phyloP scores from a whole-genome alignment of 352 stramenopile species.

The Phytopythium ostracodes region DNA sequence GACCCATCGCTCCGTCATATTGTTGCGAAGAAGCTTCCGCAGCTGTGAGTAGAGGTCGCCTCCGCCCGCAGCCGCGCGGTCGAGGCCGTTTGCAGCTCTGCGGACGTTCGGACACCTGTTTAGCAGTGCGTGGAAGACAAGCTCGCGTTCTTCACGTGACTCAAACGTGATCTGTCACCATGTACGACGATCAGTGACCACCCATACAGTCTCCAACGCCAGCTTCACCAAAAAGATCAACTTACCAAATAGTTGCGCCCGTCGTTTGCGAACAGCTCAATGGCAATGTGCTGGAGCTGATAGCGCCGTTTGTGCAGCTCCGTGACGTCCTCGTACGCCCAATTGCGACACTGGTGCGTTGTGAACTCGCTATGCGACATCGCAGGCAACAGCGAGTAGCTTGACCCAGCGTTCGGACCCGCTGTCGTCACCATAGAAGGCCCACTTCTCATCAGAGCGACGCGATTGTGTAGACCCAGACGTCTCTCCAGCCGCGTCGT shows the following conservation, averaged over 20 bases:
- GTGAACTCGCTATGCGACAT: not conserved
- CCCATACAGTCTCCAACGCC: not conserved
- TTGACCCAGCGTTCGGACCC: not conserved
- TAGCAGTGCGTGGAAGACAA: constrained; percentile 73
- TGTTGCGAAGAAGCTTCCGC: constrained; percentile 63
- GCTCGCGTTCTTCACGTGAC: constrained; percentile 53
- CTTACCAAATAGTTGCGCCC: constrained; percentile 73
- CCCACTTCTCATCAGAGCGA: constrained; percentile 11
- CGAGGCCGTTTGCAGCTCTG: constrained; percentile 57
- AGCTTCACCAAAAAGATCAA: not conserved
- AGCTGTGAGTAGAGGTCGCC: constrained; percentile 68
- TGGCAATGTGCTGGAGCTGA: constrained; percentile 63
- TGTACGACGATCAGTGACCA: not conserved
- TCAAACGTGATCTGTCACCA: constrained; percentile 55
- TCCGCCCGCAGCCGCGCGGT: constrained; percentile 31
- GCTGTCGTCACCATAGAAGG: constrained; percentile 19
- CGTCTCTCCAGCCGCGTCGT: constrained; percentile 51
- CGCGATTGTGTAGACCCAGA: constrained; percentile 13
- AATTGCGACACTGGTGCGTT: constrained; percentile 65
- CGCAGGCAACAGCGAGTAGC: not conserved
- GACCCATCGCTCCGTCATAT: constrained; percentile 78
- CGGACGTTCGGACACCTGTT: constrained; percentile 67
- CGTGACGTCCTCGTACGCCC: constrained; percentile 66
- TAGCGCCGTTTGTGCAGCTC: constrained; percentile 78
- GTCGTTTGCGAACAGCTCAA: constrained; percentile 75